These are phyloP conservation scores for Lumnitzera littorea DNA, from an alignment of 345 rosid genomes.

Conservation along the genomic window DNA sequence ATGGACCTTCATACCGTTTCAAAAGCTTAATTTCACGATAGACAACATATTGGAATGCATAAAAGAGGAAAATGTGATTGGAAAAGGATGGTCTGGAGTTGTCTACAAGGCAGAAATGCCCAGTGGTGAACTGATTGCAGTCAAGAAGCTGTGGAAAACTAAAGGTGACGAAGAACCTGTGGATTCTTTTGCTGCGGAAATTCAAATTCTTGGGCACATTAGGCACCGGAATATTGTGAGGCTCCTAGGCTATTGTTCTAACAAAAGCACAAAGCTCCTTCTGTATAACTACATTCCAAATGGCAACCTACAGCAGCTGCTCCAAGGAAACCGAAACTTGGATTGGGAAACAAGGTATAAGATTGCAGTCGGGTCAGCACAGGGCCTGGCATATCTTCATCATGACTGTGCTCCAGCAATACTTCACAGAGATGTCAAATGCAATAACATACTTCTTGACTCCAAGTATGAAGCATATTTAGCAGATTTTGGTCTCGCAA, in stretches of 20 bases:
- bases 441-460: constrained; percentile 86
- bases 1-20: constrained; percentile 95
- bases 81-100: constrained; percentile 91
- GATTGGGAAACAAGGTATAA: constrained; percentile 93
- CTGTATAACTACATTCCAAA: constrained; percentile 76
- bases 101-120: constrained; percentile 90
- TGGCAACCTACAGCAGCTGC: constrained; percentile 77
- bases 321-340: constrained; percentile 56
- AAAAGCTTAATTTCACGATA: constrained; percentile 60
- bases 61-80: constrained; percentile 77
- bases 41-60: constrained; percentile 72
- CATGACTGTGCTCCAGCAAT: constrained; percentile 89
- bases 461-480: constrained; percentile 75
- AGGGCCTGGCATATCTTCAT: constrained; percentile 88
- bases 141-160: constrained; percentile 84
- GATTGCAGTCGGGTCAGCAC: constrained; percentile 86
- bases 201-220: constrained; percentile 86
- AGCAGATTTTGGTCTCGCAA: constrained; percentile 90
- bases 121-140: constrained; percentile 67
- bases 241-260: constrained; percentile 83
- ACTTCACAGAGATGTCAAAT: constrained; percentile 86
- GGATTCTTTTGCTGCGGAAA: constrained; percentile 87
- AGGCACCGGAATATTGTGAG: constrained; percentile 84
- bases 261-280: constrained; percentile 76
- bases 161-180: constrained; percentile 45